A percentile compares a stretch with the other conserved stretches of the same genome.
Conservation (phyloP, 495 filamentous ascomycete genomes). For the Evernia prunastri region DNA sequence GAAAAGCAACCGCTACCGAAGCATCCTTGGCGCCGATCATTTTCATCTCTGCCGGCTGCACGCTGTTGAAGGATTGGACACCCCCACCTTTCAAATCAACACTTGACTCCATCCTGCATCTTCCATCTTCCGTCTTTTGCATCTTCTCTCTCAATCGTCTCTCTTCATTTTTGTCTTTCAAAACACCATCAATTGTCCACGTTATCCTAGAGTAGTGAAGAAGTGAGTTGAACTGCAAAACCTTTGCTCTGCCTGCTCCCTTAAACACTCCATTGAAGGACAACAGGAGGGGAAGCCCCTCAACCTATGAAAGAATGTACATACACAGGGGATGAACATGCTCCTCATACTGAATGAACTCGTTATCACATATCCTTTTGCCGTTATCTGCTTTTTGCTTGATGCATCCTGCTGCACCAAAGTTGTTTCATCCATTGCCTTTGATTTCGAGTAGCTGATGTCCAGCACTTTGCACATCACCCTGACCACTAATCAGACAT, state of each 20-base stretch:
- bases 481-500: conserved; percentile 7
- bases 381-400: neutral
- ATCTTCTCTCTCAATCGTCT: neutral
- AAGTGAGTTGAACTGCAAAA: conserved; percentile 13
- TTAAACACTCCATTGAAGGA: conserved; percentile 2
- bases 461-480: conserved; percentile 6
- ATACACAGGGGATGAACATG: conserved; percentile 6
- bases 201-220: neutral
- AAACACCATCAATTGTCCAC: conserved; percentile 3
- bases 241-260: neutral
- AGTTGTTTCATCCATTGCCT: neutral
- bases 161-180: neutral
- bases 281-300: conserved; percentile 2
- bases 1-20: neutral
- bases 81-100: conserved; percentile 1
- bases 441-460: conserved; percentile 10
- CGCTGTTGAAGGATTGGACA: conserved; percentile 17
- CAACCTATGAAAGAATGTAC: conserved; percentile 11
- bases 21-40: conserved; percentile 8
- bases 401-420: conserved; percentile 1
- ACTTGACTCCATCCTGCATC: too few relatives aligned
- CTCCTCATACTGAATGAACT: conserved; percentile 9
- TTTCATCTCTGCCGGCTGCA: conserved; percentile 1
- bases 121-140: conserved; percentile 2
- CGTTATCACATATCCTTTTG: neutral